Conservation (phyloP, 257 asterid species). For the Gardenia jasminoides region DNA sequence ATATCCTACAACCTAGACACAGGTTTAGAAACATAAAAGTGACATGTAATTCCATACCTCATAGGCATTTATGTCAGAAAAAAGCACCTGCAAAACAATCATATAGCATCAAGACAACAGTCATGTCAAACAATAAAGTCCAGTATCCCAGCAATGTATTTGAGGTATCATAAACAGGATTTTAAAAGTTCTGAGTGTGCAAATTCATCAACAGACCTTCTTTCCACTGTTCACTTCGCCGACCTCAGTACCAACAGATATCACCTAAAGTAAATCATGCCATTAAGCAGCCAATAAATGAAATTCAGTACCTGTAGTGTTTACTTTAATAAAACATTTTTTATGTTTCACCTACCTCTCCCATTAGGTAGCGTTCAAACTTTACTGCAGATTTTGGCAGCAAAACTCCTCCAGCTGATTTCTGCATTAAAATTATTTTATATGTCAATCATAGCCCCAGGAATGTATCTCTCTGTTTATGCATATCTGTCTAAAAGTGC, state of each 20-base stretch:
- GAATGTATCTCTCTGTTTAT: neutral
- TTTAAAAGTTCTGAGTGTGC: no score
- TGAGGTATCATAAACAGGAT: neutral
- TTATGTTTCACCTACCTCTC: conserved; percentile 62
- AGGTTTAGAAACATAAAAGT: neutral
- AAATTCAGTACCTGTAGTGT: neutral
- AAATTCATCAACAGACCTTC: conserved; percentile 45
- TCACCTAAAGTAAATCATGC: conserved; percentile 42
- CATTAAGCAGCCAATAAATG: neutral
- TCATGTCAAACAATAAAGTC: no score
- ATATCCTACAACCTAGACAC: neutral
- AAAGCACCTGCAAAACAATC: conserved; percentile 65
- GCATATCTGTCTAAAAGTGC: neutral
- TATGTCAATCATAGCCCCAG: neutral
- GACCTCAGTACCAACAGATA: conserved; percentile 72
- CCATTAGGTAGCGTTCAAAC: conserved; percentile 82
- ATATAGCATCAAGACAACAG: neutral
- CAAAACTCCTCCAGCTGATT: conserved; percentile 94
- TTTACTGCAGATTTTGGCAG: conserved; percentile 89
- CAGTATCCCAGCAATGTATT: neutral
- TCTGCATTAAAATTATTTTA: conserved; percentile 40
- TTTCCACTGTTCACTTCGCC: conserved; percentile 63
- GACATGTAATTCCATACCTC: conserved; percentile 48
- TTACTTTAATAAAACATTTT: neutral
- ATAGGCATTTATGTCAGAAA: conserved; percentile 77